Evolutionary conservation across 768 basidiomycete genomes (phyloP).

Genomic region (Russula sp.): DNA sequence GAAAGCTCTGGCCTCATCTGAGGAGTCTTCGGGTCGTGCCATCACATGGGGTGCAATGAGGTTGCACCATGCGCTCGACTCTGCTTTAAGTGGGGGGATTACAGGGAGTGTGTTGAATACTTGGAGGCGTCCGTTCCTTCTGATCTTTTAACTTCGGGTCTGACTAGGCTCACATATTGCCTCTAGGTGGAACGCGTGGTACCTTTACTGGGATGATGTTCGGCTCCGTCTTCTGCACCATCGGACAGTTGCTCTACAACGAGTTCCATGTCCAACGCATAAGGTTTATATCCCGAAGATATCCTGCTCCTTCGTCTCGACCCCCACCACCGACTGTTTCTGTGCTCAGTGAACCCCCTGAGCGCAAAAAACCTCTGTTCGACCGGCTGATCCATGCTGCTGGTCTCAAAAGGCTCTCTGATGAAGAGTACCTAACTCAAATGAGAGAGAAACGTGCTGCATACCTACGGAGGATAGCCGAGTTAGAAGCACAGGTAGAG

Average conservation of each 20-base stretch:
- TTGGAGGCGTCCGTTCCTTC: conserved; percentile 49
- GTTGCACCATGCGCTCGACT: conserved; percentile 58
- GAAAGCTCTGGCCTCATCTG: conserved; percentile 26
- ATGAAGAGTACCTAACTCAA: conserved; percentile 64
- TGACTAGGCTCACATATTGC: conserved; percentile 8
- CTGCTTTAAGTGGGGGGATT: conserved; percentile 62
- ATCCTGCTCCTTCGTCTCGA: conserved; percentile 6
- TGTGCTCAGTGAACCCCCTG: neutral
- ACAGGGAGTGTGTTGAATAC: conserved; percentile 56
- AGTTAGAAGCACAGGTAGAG: conserved; percentile 41
- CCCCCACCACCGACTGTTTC: neutral
- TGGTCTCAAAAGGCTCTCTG: conserved; percentile 53
- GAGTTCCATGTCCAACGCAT: conserved; percentile 58
- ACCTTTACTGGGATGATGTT: conserved; percentile 56
- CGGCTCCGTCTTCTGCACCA: conserved; percentile 49
- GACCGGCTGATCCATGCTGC: conserved; percentile 41
- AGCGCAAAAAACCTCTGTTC: conserved; percentile 27
- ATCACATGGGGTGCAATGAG: conserved; percentile 51
- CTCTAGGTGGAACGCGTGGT: conserved; percentile 54
- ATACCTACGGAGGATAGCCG: conserved; percentile 51
- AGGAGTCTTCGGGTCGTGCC: conserved; percentile 8
- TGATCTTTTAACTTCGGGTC: neutral
- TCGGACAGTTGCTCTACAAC: conserved; percentile 67
- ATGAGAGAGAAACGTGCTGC: conserved; percentile 52
- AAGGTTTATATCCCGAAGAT: conserved; percentile 44